Conservation (phyloP, 2,329 filamentous ascomycete species). For the Paraphoma sp. region DNA sequence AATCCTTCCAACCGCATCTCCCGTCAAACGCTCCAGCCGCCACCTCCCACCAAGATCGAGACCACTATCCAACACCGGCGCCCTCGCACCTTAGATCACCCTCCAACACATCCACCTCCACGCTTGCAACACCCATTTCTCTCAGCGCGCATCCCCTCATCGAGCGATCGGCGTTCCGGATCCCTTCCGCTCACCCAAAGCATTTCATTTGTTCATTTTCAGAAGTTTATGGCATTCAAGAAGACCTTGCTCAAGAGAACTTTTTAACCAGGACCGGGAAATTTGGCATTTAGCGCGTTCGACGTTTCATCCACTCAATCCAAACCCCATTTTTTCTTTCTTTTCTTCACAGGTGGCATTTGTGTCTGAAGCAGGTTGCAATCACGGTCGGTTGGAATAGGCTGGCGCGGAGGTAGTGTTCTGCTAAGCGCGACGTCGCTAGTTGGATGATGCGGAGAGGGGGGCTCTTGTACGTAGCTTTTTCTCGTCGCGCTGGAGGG, state of each 20-base stretch:
- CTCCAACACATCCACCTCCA: no score
- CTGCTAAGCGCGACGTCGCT: no score
- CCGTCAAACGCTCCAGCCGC: no score
- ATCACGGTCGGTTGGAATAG: not conserved
- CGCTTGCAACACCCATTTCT: not conserved
- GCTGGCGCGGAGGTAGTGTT: no score
- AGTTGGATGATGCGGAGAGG: not conserved
- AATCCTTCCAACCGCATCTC: no score
- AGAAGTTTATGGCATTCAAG: conserved; percentile 1
- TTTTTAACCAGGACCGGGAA: not conserved
- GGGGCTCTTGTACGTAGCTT: not conserved
- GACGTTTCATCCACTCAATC: not conserved
- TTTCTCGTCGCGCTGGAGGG: not conserved
- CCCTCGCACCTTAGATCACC: no score
- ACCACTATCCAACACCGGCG: no score
- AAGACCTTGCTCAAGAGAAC: not conserved
- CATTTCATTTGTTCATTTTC: not conserved
- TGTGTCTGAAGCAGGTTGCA: not conserved
- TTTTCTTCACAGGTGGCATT: not conserved
- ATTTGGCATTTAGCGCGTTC: not conserved
- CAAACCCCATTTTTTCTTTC: not conserved
- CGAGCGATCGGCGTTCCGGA: conserved; percentile 37
- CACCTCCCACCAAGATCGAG: no score
- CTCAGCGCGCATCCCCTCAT: conserved; percentile 12
- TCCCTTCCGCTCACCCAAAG: conserved; percentile 11